Evolutionary conservation across 176 grass and related monocot species (phyloP).

Genomic region (Oryza glumipatula): DNA sequence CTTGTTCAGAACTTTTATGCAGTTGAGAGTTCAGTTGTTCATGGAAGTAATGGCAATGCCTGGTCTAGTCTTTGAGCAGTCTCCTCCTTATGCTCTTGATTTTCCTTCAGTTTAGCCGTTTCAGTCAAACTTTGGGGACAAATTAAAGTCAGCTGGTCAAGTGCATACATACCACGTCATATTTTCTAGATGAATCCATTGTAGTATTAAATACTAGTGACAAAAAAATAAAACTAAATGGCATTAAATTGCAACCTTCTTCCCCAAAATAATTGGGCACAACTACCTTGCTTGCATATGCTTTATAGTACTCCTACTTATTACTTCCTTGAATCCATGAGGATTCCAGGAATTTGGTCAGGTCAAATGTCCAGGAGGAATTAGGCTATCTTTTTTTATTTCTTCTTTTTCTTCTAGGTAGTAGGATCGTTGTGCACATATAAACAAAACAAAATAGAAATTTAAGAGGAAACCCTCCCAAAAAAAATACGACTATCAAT

Average conservation of each 20-base stretch:
- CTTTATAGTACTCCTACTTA: not conserved
- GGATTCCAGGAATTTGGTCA: not conserved
- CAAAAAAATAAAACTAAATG: not conserved
- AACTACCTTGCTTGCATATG: not conserved
- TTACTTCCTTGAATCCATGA: not conserved
- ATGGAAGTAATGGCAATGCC: not conserved
- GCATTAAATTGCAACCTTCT: not conserved
- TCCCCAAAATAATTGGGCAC: not conserved
- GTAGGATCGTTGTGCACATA: not conserved
- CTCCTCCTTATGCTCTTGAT: not conserved
- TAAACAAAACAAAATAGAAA: not conserved
- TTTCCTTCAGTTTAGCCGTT: not conserved
- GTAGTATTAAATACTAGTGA: not conserved
- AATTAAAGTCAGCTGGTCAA: not conserved
- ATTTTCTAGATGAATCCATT: not conserved
- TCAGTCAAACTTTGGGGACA: not conserved
- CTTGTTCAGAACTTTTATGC: not conserved
- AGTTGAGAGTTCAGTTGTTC: constrained; percentile 12
- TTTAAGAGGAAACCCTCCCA: not conserved
- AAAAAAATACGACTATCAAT: not conserved
- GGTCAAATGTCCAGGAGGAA: not conserved
- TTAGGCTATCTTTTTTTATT: not conserved
- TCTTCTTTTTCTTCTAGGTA: not conserved
- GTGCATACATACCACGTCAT: not conserved
- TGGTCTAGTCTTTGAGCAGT: not conserved